Evolutionary conservation across 78 protist genomes (phyloP).

Genomic region (Dictyostelium discoideum): dicty_2.7 NC_007090.3:4221001-4221500

Average conservation of each 20-base stretch:
- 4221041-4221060: neutral
- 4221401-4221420: neutral
- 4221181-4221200: neutral
- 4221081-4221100: neutral
- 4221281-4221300: neutral
- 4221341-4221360: too few relatives aligned
- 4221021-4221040: neutral
- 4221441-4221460: slow-evolving; percentile 56
- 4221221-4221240: neutral
- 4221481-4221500: slow-evolving; percentile 75
- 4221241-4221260: neutral
- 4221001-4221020: neutral
- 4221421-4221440: slow-evolving; percentile 53
- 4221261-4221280: too few relatives aligned
- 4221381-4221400: too few relatives aligned
- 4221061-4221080: neutral
- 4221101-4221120: neutral
- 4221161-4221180: neutral
- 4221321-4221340: too few relatives aligned
- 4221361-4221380: neutral
- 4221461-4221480: slow-evolving; percentile 72
- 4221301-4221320: neutral
- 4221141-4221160: neutral
- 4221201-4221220: neutral
- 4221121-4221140: neutral